These are phyloP conservation scores for Lepiota venenata DNA, from an alignment of 768 basidiomycete species.

Conservation along the genomic window DNA sequence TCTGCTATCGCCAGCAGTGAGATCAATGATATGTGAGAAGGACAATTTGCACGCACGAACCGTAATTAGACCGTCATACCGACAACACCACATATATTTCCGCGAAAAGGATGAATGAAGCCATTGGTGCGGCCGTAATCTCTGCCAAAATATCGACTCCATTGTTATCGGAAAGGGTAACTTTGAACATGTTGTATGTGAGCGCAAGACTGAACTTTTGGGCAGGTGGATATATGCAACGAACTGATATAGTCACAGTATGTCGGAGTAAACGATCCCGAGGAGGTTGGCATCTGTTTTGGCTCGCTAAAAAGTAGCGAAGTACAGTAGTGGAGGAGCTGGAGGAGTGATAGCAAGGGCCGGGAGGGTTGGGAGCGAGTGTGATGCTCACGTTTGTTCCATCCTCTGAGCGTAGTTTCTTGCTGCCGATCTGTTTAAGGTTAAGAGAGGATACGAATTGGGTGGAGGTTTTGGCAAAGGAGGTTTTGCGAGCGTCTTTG, in stretches of 20 bases:
- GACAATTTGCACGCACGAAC: background rate
- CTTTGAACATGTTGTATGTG: background rate
- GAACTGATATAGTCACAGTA: background rate
- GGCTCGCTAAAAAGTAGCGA: conserved; percentile 2
- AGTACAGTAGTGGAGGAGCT: background rate
- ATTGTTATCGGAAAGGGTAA: background rate
- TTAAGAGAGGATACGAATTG: background rate
- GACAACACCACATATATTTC: conserved; percentile 2
- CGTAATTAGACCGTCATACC: conserved; percentile 4
- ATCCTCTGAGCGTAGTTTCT: background rate
- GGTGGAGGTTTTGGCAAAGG: conserved; percentile 6
- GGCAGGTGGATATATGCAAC: background rate
- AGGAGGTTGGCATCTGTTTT: conserved; percentile 3
- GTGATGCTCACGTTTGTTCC: conserved; percentile 4
- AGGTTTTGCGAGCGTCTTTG: background rate
- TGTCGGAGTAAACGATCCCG: background rate
- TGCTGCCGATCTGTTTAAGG: background rate
- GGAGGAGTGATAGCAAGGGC: background rate
- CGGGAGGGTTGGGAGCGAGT: conserved; percentile 4
- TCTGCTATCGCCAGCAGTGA: background rate
- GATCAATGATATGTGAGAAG: too few species aligned
- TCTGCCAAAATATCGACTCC: conserved; percentile 7
- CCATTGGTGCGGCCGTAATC: conserved; percentile 8
- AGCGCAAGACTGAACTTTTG: background rate
- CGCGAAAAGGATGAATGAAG: conserved; percentile 9